A percentile compares a stretch with the other conserved stretches of the same genome.
Evolutionary conservation across 495 filamentous ascomycete genomes (phyloP).

Genomic region (Neurospora sp.): DNA sequence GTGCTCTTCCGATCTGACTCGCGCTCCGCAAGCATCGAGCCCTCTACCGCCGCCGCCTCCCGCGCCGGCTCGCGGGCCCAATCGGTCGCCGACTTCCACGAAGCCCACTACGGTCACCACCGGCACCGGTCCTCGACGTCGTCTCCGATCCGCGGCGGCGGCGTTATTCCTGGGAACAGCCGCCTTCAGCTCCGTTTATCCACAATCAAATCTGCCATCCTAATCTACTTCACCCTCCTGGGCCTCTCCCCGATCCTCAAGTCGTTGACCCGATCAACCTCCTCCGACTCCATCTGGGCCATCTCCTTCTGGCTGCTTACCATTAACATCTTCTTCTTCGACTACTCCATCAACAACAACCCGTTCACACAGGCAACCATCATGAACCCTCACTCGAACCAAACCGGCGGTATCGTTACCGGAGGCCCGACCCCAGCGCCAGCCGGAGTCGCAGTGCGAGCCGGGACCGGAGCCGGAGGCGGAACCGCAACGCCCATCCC

Average conservation of each 20-base stretch:
- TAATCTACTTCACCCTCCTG: conserved; percentile 86
- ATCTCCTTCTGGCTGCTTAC: conserved; percentile 86
- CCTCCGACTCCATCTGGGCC: conserved; percentile 90
- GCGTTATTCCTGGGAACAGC: conserved; percentile 10
- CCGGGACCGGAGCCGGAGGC: background rate
- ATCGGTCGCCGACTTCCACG: background rate
- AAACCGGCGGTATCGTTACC: background rate
- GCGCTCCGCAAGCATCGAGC: conserved; percentile 26
- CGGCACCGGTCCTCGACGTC: background rate
- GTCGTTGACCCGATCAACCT: conserved; percentile 83
- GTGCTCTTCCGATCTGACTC: too few species aligned
- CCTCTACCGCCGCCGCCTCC: conserved; percentile 22
- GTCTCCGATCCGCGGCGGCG: background rate
- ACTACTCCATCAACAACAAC: conserved; percentile 51
- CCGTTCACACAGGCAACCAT: background rate
- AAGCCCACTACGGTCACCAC: background rate
- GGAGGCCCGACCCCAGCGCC: conserved; percentile 13
- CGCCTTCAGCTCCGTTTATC: conserved; percentile 31
- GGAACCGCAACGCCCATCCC: background rate
- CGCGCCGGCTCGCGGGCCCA: background rate
- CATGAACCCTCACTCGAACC: background rate
- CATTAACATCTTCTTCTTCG: conserved; percentile 95
- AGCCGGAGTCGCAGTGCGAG: background rate
- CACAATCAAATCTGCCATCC: conserved; percentile 72
- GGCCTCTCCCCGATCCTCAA: conserved; percentile 91